phyloP scores from a whole-genome alignment of 2,329 filamentous ascomycete genomes.

The Trichoderma brevicompactum region DNA sequence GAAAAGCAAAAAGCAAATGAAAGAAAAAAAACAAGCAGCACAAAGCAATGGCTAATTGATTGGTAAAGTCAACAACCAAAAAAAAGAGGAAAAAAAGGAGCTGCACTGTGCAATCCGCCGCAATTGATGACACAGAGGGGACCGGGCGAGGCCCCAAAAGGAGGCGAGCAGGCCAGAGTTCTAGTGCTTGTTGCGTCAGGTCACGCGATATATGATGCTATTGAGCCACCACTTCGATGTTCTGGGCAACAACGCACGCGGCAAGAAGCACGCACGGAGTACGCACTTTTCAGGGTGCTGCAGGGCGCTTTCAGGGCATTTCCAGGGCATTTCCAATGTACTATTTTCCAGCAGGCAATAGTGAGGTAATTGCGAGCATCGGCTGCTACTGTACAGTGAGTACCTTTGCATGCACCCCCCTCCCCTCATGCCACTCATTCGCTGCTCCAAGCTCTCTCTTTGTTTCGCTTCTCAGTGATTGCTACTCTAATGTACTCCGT shows the following conservation, averaged over 20 bases:
- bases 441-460: not conserved
- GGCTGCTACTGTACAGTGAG: too few relatives aligned
- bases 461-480: not conserved
- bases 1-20: not conserved
- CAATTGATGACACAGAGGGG: not conserved
- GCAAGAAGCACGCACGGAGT: constrained; percentile 29
- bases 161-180: not conserved
- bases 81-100: too few relatives aligned
- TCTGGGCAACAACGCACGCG: constrained; percentile 28
- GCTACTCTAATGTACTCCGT: not conserved
- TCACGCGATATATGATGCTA: constrained; percentile 40
- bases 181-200: constrained; percentile 37
- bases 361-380: too few relatives aligned
- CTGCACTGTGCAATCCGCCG: not conserved
- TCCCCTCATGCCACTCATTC: not conserved
- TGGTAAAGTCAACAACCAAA: too few relatives aligned
- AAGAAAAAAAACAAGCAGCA: not conserved
- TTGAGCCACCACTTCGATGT: constrained; percentile 26
- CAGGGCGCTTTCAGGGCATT: not conserved
- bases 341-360: too few relatives aligned
- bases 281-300: too few relatives aligned
- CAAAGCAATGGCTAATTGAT: too few relatives aligned
- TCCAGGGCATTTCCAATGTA: not conserved
- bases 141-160: constrained; percentile 2
- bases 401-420: not conserved